phyloP scores from a whole-genome alignment of 139 green algal species.

The Tetradesmus obliquus region DNA sequence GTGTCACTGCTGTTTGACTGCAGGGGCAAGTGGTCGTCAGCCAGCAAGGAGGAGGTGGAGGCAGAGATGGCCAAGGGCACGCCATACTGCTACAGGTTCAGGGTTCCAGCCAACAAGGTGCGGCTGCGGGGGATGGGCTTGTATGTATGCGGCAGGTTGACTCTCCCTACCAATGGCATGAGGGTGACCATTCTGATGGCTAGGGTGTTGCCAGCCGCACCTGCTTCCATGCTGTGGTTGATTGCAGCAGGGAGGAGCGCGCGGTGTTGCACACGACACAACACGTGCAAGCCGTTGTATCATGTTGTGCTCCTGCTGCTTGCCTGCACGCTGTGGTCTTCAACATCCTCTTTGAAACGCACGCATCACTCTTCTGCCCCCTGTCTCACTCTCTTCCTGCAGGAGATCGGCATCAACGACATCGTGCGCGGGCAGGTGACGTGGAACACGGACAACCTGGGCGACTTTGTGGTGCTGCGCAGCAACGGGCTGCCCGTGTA shows the following conservation, averaged over 20 bases:
- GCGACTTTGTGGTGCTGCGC: conserved; percentile 99
- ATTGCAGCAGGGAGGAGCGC: too few species aligned
- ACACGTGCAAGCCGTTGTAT: too few species aligned
- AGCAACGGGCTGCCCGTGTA: conserved; percentile 99
- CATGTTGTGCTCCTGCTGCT: too few species aligned
- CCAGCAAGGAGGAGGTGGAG: conserved; percentile 86
- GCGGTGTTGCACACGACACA: too few species aligned
- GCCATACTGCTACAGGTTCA: conserved; percentile 95
- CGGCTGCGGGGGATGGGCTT: neutral
- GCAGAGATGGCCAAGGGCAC: conserved; percentile 83
- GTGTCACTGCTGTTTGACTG: conserved; percentile 10
- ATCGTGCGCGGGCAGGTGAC: conserved; percentile 90
- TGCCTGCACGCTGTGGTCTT: too few species aligned
- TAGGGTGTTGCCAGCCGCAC: too few species aligned
- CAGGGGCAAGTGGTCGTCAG: conserved; percentile 93
- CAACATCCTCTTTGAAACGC: too few species aligned
- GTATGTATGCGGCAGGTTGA: neutral
- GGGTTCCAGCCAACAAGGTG: conserved; percentile 76
- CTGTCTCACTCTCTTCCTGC: neutral
- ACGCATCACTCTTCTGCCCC: too few species aligned
- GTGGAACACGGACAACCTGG: conserved; percentile 97
- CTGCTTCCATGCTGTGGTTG: too few species aligned
- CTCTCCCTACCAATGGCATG: too few species aligned
- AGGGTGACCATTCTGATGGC: too few species aligned
- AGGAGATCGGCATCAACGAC: conserved; percentile 84